phyloP scores from a whole-genome alignment of 441 rosid species.

The Mallotus repandus region DNA sequence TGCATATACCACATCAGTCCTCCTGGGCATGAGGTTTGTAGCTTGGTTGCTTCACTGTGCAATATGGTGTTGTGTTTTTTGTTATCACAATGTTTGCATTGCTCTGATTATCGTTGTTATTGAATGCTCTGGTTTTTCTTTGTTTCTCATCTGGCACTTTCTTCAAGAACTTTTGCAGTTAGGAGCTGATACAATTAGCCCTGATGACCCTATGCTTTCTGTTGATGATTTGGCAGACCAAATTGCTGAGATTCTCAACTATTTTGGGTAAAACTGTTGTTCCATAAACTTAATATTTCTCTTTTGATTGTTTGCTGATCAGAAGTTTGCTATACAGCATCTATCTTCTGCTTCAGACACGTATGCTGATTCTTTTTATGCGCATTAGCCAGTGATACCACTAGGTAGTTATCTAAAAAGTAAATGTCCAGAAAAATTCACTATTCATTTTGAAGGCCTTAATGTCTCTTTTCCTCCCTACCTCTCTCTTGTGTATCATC shows the following conservation, averaged over 20 bases:
- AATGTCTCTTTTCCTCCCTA: conserved; percentile 7
- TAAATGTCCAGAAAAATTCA: background rate
- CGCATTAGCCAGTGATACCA: conserved; percentile 8
- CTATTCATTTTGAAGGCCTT: conserved; percentile 2
- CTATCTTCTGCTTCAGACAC: conserved; percentile 15
- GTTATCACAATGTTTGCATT: background rate
- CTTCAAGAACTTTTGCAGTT: conserved; percentile 89
- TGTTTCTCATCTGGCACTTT: conserved; percentile 45
- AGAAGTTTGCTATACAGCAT: conserved; percentile 3
- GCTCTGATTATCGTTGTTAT: background rate
- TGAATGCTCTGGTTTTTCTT: conserved; percentile 25
- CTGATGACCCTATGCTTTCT: conserved; percentile 58
- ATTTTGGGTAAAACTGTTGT: conserved; percentile 60
- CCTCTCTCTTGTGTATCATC: background rate
- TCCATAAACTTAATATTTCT: conserved; percentile 11
- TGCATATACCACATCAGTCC: conserved; percentile 93
- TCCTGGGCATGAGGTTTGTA: conserved; percentile 95
- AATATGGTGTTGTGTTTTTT: conserved; percentile 4
- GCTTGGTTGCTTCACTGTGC: conserved; percentile 22
- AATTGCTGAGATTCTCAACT: conserved; percentile 80
- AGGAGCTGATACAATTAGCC: conserved; percentile 69
- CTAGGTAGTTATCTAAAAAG: conserved; percentile 3
- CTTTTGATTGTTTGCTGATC: conserved; percentile 5
- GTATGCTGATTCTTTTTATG: background rate
- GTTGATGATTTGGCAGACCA: conserved; percentile 95